phyloP scores from a whole-genome alignment of 495 filamentous ascomycete species.

The Aspergillus campestris region DNA sequence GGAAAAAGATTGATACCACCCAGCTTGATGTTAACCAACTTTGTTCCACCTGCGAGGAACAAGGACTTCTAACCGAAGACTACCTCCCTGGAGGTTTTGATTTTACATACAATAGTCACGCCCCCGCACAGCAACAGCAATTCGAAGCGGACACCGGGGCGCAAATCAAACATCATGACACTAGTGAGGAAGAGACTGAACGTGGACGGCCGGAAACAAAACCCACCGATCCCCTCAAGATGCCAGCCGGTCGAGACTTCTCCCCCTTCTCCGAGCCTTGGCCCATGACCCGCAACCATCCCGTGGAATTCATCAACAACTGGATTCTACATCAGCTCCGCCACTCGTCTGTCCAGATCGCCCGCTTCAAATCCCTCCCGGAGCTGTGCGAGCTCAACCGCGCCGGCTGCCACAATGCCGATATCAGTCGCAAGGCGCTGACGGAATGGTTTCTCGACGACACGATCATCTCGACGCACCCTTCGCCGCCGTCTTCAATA shows the following conservation, averaged over 20 bases:
- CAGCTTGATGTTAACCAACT: constrained; percentile 13
- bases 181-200: background rate
- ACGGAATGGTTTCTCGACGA: constrained; percentile 20
- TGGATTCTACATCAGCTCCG: constrained; percentile 27
- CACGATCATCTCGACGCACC: background rate
- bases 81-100: constrained; percentile 5
- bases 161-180: background rate
- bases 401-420: constrained; percentile 12
- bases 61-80: constrained; percentile 9
- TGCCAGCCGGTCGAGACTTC: constrained; percentile 6
- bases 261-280: constrained; percentile 12
- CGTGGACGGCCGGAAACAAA: background rate
- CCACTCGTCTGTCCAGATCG: constrained; percentile 20
- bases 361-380: constrained; percentile 16
- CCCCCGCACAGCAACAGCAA: no score
- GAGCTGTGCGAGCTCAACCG: constrained; percentile 6
- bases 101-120: background rate
- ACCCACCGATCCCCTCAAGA: constrained; percentile 6
- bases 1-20: constrained; percentile 14
- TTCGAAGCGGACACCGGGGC: background rate
- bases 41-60: constrained; percentile 9
- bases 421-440: constrained; percentile 20
- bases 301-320: constrained; percentile 16
- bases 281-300: constrained; percentile 1
- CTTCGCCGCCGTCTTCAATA: background rate